Percentiles rank a stretch among this genome's conserved stretches.
phyloP scores from a whole-genome alignment of 805 yeast genomes.

The Metschnikowia santaceciliae region DNA sequence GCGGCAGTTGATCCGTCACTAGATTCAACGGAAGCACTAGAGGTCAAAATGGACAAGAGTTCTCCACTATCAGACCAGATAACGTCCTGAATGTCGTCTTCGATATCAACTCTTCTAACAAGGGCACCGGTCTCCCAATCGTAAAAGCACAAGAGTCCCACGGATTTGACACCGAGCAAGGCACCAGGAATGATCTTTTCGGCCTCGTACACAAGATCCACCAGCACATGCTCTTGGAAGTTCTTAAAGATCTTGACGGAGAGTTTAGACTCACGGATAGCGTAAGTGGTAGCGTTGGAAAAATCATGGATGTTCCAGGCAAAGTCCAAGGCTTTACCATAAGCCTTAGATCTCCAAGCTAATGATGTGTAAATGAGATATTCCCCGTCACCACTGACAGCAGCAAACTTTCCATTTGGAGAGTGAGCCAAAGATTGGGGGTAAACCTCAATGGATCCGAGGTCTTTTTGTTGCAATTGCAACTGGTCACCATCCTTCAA shows the following conservation, averaged over 20 bases:
- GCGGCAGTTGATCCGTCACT: slow-evolving; percentile 19
- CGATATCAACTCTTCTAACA: slow-evolving; percentile 85
- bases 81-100: slow-evolving; percentile 67
- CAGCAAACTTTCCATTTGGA: slow-evolving; percentile 95
- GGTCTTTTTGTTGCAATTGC: slow-evolving; percentile 76
- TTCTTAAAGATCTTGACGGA: slow-evolving; percentile 72
- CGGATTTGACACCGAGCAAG: slow-evolving; percentile 79
- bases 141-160: slow-evolving; percentile 80
- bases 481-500: slow-evolving; percentile 78
- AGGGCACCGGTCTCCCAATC: slow-evolving; percentile 89
- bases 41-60: slow-evolving; percentile 64
- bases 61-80: slow-evolving; percentile 95
- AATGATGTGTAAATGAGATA: slow-evolving; percentile 92
- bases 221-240: slow-evolving; percentile 70
- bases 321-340: slow-evolving; percentile 86
- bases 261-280: slow-evolving; percentile 67
- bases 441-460: slow-evolving; percentile 91
- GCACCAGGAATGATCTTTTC: slow-evolving; percentile 86
- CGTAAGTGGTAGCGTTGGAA: slow-evolving; percentile 66
- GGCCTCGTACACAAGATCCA: slow-evolving; percentile 67
- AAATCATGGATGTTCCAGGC: slow-evolving; percentile 86
- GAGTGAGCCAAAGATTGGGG: slow-evolving; percentile 87
- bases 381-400: slow-evolving; percentile 98
- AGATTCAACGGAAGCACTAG: slow-evolving; percentile 23
- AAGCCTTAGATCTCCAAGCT: slow-evolving; percentile 96